Percentiles rank a stretch among this genome's conserved stretches.
phyloP scores from a whole-genome alignment of 225 moss, liverwort and hornwort genomes.

The Pseudoscleropodium purum region DNA sequence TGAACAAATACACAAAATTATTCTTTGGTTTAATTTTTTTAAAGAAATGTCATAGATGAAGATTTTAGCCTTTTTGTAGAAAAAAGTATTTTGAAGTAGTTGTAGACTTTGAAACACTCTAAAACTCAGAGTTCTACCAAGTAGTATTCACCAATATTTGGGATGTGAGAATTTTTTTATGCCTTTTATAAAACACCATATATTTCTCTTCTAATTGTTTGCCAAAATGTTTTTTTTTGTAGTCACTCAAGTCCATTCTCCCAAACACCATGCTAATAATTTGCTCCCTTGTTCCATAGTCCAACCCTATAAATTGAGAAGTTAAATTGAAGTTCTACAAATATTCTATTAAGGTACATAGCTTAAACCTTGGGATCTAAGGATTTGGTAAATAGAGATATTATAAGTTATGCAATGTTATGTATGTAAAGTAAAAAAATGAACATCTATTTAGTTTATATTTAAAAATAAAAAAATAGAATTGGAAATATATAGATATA shows the following conservation, averaged over 20 bases:
- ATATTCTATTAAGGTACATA: too few relatives aligned
- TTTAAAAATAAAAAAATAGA: too few relatives aligned
- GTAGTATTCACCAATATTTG: not conserved
- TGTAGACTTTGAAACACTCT: not conserved
- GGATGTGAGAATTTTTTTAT: rapidly evolving
- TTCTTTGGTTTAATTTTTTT: too few relatives aligned
- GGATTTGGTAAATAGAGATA: too few relatives aligned
- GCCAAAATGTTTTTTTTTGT: rapidly evolving
- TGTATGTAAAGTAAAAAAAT: not conserved
- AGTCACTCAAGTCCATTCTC: not conserved
- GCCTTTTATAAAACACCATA: too few relatives aligned
- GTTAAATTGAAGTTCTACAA: not conserved
- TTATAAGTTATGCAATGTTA: too few relatives aligned
- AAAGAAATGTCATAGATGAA: not conserved
- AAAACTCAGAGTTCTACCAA: not conserved
- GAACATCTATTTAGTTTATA: not conserved
- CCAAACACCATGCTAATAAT: rapidly evolving
- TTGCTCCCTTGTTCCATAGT: not conserved
- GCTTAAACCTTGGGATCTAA: rapidly evolving
- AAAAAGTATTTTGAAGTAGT: not conserved
- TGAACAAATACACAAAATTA: not conserved
- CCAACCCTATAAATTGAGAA: too few relatives aligned
- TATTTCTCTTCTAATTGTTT: rapidly evolving
- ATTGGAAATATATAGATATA: not conserved
- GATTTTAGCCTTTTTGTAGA: not conserved